Base-by-base conservation (phyloP, 306 rosid genomes). In the Castanea sativa region DNA sequence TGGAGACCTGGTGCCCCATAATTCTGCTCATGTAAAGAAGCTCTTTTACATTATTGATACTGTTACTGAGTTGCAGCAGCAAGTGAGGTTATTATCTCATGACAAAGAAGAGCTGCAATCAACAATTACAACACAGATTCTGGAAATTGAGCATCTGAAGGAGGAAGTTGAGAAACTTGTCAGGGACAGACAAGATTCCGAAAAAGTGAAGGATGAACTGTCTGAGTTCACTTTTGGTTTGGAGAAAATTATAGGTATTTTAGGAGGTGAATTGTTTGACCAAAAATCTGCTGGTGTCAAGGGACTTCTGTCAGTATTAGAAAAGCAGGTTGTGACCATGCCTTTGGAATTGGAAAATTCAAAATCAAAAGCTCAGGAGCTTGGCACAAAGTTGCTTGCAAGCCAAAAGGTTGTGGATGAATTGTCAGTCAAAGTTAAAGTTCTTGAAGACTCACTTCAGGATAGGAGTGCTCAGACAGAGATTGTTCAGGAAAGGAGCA, bases 331-430 rank as follows among this genome's bases (percentile, higher is more conserved):
- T 73, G 63, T 51, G 85, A 78, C 87, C 81, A 69, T 89, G 83
- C 85, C 86, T 43, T 69, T 84, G 65, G 98, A 96, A 71, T 88
- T 82, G 69, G 96, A 91, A 87, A 84, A 81, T 83, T 92, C 92
- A 76, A 91, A 90, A 84, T 88, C 89, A 75, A 88, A 88, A 84
- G 82, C 81, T 76, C 92, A 80, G 85, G 97, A 96, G 81, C 92
- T 96, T 85, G 90, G 76, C 79, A 76, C 59, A 72, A 88, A 89
- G 83, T 89, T 96, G 77, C 74, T 74, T 20, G 91, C 82, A 69
- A 89, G 93, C 84, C 99, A 96, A 83, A 89, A 87, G 84, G 58
- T 76, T 71, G 90, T 88, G 82, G 92, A 93, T 65, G 99, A 93
- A 76, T 84, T 96, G 78, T 88, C 87, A 12, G 78, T 80, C 73